Evolutionary conservation across 2,329 filamentous ascomycete species (phyloP), one percentile per base, ranked within the genome.

Genomic region (Xylariaceae sp.): DNA sequence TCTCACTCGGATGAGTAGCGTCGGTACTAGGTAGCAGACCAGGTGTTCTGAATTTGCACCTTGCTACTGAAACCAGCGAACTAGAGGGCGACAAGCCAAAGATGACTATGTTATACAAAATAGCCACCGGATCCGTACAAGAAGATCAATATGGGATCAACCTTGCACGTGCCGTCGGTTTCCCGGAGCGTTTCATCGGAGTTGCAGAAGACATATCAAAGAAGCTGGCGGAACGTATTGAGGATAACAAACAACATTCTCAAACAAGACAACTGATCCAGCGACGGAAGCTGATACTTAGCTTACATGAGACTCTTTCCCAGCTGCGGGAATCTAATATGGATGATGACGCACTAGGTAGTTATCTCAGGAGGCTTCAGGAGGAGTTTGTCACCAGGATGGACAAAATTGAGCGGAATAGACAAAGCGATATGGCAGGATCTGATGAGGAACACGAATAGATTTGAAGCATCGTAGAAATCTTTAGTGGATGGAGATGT

Each of bases 51-150:
- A 96, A 91, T 62, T 77, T 96, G 2, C 92, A 97, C 68, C 81
- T 98, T 2, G 82, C 85, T 0, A 89, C 93, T 0, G 82, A 92
- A 42, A 85, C 87, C 44, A 78, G 78, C 0, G 67, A 68, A 1
- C 72, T 75, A 0, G 74, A 82, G 2, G 76, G 80, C 2, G 79
- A 85, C 1, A 62, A 76, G 2, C 77, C 78, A 1, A 85, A 82
- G 37, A 89, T 96, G 75, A 90, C 82, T 0, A 97, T 98, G 92
- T 78, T 95, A 0, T 98, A 98, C 74, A 93, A 87, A 61, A 82
- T 97, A 40, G 80, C 84, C 0, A 82, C 88, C 14, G 93, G 95
- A 0, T 84, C 83, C 0, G 83, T 90, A 1, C 75, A 84, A 53
- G 86, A 91, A 52, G 78, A 85, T 44, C 86, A 91, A 63, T 99